A percentile compares a stretch with the other conserved stretches of the same genome.
phyloP scores from a whole-genome alignment of 2,329 filamentous ascomycete genomes.

The Alternaria panax region DNA sequence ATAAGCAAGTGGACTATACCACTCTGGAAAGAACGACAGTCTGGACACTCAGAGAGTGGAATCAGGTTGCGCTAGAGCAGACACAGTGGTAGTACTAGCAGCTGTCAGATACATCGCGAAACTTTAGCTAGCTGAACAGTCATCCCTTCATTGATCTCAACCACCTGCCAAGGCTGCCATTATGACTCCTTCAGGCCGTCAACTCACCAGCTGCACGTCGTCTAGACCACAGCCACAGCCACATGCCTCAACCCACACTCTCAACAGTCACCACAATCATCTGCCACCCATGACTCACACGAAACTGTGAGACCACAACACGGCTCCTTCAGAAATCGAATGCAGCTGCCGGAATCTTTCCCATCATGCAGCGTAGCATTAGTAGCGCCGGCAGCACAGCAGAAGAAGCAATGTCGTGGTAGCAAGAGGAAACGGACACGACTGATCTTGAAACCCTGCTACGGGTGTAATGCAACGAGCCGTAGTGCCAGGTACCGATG shows the following conservation, averaged over 20 bases:
- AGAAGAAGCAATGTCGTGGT: constrained; percentile 18
- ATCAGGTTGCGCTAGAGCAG: neutral
- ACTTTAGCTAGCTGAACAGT: neutral
- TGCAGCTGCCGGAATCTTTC: constrained; percentile 12
- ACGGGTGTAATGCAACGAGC: constrained; percentile 22
- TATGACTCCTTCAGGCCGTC: neutral
- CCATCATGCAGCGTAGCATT: constrained; percentile 22
- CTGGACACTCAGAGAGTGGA: neutral
- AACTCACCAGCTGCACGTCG: neutral
- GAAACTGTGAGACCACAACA: constrained; percentile 11
- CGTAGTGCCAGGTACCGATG: constrained; percentile 24
- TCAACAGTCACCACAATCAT: neutral
- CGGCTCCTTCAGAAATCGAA: constrained; percentile 14
- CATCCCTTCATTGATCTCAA: neutral
- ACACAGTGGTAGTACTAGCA: neutral
- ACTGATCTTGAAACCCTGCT: constrained; percentile 20
- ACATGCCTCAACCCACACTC: neutral
- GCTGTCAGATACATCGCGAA: neutral
- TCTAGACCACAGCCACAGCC: neutral
- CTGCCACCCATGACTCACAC: constrained; percentile 9
- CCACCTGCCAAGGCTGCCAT: neutral
- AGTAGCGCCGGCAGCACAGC: constrained; percentile 23
- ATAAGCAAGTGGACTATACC: neutral
- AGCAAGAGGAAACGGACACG: constrained; percentile 23
- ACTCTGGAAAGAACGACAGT: neutral